Evolutionary conservation across 2,329 filamentous ascomycete genomes (phyloP).

Genomic region (Raffaelea arxii): DNA sequence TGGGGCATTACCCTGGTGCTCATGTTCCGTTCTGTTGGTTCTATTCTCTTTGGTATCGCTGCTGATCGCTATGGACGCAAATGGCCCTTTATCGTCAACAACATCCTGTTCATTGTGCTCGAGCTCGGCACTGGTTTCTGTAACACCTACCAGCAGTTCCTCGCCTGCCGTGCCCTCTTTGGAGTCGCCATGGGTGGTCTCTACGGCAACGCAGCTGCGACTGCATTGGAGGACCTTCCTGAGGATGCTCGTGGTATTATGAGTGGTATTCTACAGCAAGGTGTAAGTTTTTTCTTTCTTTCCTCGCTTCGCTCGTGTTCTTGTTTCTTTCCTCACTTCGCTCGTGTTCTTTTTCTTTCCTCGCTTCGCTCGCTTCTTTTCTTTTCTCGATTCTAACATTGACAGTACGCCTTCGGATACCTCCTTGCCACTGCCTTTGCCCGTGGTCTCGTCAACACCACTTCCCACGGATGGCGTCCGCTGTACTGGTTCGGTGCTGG

Average conservation of each 20-base stretch:
- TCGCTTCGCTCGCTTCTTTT: background rate
- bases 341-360: background rate
- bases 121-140: conserved; percentile 66
- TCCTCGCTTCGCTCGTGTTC: background rate
- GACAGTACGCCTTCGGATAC: conserved; percentile 43
- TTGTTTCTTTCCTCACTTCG: too few species aligned
- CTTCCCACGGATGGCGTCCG: conserved; percentile 58
- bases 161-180: conserved; percentile 65
- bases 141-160: conserved; percentile 59
- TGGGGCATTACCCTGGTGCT: conserved; percentile 69
- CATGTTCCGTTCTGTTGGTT: conserved; percentile 64
- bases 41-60: conserved; percentile 64
- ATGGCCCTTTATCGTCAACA: conserved; percentile 75
- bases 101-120: conserved; percentile 50
- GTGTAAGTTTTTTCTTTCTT: conserved; percentile 25
- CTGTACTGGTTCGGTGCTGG: conserved; percentile 66
- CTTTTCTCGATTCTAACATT: too few species aligned
- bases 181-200: conserved; percentile 76
- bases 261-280: conserved; percentile 74
- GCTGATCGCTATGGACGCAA: conserved; percentile 75
- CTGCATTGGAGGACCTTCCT: conserved; percentile 55
- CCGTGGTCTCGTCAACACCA: conserved; percentile 50
- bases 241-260: conserved; percentile 64
- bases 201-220: conserved; percentile 69
- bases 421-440: conserved; percentile 14